These are phyloP conservation scores for Graphilbum ipis-grandicollis DNA, from an alignment of 2,329 filamentous ascomycete species.

Conservation along the genomic window DNA sequence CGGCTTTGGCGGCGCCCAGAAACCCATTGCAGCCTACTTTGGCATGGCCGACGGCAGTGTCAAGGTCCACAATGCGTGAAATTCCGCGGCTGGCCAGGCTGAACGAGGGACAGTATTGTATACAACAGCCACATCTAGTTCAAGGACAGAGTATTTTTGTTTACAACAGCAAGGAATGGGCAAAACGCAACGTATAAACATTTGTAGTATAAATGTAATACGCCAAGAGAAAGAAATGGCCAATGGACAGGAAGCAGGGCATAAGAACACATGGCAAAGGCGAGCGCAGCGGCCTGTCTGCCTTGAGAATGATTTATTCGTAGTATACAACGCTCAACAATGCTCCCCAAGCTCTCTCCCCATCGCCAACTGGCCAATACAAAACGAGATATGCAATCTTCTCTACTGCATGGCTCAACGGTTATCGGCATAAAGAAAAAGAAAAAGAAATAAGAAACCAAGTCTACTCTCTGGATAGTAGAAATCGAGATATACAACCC, in stretches of 20 bases:
- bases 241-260: neutral
- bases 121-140: too few species aligned
- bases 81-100: too few species aligned
- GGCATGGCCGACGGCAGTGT: slow-evolving; percentile 67
- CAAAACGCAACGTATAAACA: too few species aligned
- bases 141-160: too few species aligned
- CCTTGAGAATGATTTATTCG: neutral
- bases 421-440: neutral
- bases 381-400: neutral
- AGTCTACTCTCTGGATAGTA: too few species aligned
- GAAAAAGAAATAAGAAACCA: too few species aligned
- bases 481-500: too few species aligned
- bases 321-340: neutral
- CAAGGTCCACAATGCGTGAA: slow-evolving; percentile 22
- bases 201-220: neutral
- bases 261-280: neutral
- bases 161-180: too few species aligned
- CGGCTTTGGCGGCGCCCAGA: slow-evolving; percentile 55
- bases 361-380: neutral
- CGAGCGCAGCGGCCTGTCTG: neutral
- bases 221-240: neutral
- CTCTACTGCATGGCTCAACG: neutral
- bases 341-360: neutral
- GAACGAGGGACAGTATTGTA: too few species aligned
- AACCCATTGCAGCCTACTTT: slow-evolving; percentile 88